Base-by-base conservation (phyloP, 192 early-diverging fungal species). In the Coemansia sp. region DNA sequence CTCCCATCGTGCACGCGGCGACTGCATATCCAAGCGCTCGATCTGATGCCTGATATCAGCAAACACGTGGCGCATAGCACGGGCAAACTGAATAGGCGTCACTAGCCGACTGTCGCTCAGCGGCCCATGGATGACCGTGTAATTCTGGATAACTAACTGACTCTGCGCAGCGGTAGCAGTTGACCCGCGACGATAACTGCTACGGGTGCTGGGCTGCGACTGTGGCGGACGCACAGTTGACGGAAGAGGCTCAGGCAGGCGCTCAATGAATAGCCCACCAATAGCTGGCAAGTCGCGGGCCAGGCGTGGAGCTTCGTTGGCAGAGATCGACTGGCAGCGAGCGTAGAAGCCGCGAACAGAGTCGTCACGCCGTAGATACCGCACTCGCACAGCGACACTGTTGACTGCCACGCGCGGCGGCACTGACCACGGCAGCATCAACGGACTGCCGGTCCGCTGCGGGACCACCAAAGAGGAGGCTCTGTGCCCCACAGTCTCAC, bases 401-500 rank as follows among this genome's bases (percentile, higher is more conserved):
- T 84, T 84, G 24, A 84, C 70, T 4, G 57, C n/a, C 13, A 79
- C 41, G 3, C 81, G 73, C 22, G 81, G 81, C 22, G 81, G 81
- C 43, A 84, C 74, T 18, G 81, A 79, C 74, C 70, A 79, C 68
- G 71, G 53, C 36, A 62, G 33, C 49, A 72, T 64, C 16, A 36
- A 41, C 29, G 63, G 5, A 7, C 1, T 36, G 46, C 57, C 46
- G 15, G 39, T 33, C 53, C 53, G 29, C 31, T 60, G 57, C 27
- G 57, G 57, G 31, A 18, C 57, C 2, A 60, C 40, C 62, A 43
- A 22, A 10, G 40, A 38, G 3, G 40, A 38, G 5, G 40, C 62
- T 27, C 40, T 24, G 6, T 18, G 38, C 38, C 34, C 38, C n/a
- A 11, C 62, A 8, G 5, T 9, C 15, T 46, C 41, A 33, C 22